Percentiles rank a stretch among this genome's conserved stretches.
Conservation (phyloP, 2,329 filamentous ascomycete species). For the Plectosphaerella sp. region DNA sequence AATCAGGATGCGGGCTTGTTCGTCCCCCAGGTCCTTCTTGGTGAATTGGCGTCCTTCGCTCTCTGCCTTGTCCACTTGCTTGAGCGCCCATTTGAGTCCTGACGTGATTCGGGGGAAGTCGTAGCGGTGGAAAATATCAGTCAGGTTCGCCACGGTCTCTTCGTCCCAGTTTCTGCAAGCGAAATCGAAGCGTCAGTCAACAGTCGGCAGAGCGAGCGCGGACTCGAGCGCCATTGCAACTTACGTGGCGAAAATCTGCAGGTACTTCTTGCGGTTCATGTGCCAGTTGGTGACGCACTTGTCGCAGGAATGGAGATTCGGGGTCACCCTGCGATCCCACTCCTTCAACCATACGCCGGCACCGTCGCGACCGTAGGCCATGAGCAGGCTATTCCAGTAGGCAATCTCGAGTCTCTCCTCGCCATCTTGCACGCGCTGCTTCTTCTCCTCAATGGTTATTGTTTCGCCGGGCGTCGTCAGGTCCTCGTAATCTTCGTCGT, state of each 20-base stretch:
- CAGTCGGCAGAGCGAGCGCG: background rate
- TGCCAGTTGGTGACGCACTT: constrained; percentile 73
- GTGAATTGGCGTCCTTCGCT: constrained; percentile 40
- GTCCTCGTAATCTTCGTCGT: constrained; percentile 57
- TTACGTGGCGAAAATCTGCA: constrained; percentile 59
- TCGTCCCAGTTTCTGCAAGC: constrained; percentile 39
- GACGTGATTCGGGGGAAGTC: constrained; percentile 59
- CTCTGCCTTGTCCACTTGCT: constrained; percentile 49
- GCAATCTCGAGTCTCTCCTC: constrained; percentile 55
- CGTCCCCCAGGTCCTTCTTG: constrained; percentile 38
- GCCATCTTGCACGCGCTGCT: constrained; percentile 48
- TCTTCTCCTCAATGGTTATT: constrained; percentile 46
- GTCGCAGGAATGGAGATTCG: constrained; percentile 59
- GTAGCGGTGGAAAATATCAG: constrained; percentile 51
- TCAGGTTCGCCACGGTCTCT: constrained; percentile 45
- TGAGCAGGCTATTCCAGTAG: constrained; percentile 63
- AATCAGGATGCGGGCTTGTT: constrained; percentile 60
- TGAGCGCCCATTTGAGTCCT: constrained; percentile 53
- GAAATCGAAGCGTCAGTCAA: background rate
- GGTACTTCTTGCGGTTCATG: constrained; percentile 57
- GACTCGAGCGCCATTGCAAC: constrained; percentile 12
- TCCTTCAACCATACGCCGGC: constrained; percentile 55
- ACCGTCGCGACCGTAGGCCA: constrained; percentile 60
- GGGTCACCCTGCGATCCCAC: constrained; percentile 54
- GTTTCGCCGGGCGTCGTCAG: constrained; percentile 27